Percentiles rank a stretch among this genome's conserved stretches.
phyloP scores from a whole-genome alignment of 73 alveolate genomes.

The Breviolum minutum region DNA sequence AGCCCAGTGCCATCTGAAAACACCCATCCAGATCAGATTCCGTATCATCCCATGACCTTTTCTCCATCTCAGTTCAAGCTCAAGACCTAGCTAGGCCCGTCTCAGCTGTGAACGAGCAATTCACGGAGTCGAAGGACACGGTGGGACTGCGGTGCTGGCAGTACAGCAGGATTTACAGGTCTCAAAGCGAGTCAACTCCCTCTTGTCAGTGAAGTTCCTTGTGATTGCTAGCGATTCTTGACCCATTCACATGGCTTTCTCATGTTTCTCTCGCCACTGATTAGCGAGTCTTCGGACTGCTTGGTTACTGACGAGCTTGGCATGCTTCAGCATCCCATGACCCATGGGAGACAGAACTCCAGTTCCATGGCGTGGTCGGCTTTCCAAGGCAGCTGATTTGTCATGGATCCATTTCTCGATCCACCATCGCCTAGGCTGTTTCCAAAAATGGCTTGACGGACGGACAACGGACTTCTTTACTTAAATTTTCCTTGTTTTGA shows the following conservation, averaged over 20 bases:
- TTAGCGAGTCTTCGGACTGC: slow-evolving; percentile 85
- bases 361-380: slow-evolving; percentile 74
- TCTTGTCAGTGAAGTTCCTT: background rate
- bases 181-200: too few relatives aligned
- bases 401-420: slow-evolving; percentile 91
- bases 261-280: slow-evolving; percentile 91
- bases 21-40: too few relatives aligned
- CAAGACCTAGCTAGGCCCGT: too few relatives aligned
- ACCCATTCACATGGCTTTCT: slow-evolving; percentile 23
- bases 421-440: slow-evolving; percentile 87
- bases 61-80: too few relatives aligned
- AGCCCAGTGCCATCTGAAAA: too few relatives aligned
- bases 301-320: slow-evolving; percentile 84
- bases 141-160: too few relatives aligned
- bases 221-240: background rate
- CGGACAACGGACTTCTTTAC: too few relatives aligned
- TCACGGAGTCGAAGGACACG: too few relatives aligned
- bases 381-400: slow-evolving; percentile 36
- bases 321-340: slow-evolving; percentile 75
- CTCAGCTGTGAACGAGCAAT: too few relatives aligned
- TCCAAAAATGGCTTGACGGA: background rate
- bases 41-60: too few relatives aligned
- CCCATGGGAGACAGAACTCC: slow-evolving; percentile 93
- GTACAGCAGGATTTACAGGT: too few relatives aligned
- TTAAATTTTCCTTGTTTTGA: too few relatives aligned